Percentiles rank a stretch among this genome's conserved stretches.
phyloP scores from a whole-genome alignment of 176 grass and related monocot genomes.

The Tuctoria greenei region DNA sequence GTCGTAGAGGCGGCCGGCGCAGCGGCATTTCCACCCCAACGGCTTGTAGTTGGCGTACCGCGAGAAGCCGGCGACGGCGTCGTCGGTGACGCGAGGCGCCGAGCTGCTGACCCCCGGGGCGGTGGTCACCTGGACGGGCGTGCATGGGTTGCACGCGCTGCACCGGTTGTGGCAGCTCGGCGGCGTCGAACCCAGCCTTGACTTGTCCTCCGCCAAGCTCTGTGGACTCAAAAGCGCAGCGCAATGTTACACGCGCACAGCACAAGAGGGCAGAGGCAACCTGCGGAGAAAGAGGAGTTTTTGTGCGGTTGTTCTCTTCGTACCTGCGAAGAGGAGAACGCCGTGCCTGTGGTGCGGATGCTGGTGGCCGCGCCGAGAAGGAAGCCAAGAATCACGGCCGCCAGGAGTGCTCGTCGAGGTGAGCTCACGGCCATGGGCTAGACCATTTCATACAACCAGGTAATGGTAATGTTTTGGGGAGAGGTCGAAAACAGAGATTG shows the following conservation, averaged over 20 bases:
- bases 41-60: conserved; percentile 97
- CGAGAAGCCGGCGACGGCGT: conserved; percentile 27
- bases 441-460: conserved; percentile 41
- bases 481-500: conserved; percentile 3
- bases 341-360: conserved; percentile 44
- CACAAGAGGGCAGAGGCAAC: not conserved
- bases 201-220: conserved; percentile 72
- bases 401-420: conserved; percentile 36
- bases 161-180: conserved; percentile 90
- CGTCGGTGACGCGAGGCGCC: not conserved
- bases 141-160: conserved; percentile 89
- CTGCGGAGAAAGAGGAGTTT: not conserved
- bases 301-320: not conserved
- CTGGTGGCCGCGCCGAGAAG: conserved; percentile 38
- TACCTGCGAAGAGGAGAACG: conserved; percentile 53
- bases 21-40: conserved; percentile 91
- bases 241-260: not conserved
- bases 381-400: conserved; percentile 44
- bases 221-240: not conserved
- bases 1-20: conserved; percentile 67
- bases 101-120: conserved; percentile 22
- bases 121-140: conserved; percentile 72
- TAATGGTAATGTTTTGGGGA: not conserved
- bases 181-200: conserved; percentile 82
- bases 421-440: conserved; percentile 59